Evolutionary conservation across 495 filamentous ascomycete species (phyloP).

Genomic region (Neurospora discreta): DNA sequence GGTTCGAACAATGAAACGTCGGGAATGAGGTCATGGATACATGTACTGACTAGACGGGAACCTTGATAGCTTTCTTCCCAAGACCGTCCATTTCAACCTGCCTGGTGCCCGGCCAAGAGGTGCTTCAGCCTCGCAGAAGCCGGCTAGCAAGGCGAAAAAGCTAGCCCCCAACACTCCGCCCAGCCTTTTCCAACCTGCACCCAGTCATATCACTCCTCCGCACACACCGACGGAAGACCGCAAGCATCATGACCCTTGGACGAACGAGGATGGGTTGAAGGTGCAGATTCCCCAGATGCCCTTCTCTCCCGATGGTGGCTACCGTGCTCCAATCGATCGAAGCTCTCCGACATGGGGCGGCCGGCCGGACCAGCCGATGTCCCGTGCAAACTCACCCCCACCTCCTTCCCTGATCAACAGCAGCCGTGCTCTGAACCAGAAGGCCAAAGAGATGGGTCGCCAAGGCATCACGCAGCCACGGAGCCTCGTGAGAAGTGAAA

Average conservation of each 20-base stretch:
- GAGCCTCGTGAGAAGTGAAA: conserved; percentile 33
- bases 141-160: conserved; percentile 14
- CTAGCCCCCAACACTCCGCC: conserved; percentile 26
- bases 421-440: conserved; percentile 37
- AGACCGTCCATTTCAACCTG: conserved; percentile 69
- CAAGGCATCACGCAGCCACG: conserved; percentile 37
- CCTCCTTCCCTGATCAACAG: conserved; percentile 62
- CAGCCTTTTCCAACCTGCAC: conserved; percentile 32
- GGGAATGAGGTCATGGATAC: not conserved
- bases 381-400: conserved; percentile 53
- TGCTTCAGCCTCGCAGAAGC: conserved; percentile 22
- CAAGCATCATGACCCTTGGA: conserved; percentile 45
- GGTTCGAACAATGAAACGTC: not conserved
- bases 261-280: conserved; percentile 39
- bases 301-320: conserved; percentile 19
- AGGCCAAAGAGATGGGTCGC: conserved; percentile 37
- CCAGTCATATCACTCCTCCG: conserved; percentile 34
- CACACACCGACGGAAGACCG: conserved; percentile 53
- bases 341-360: conserved; percentile 62
- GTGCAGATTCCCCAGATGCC: conserved; percentile 27
- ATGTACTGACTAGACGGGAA: not conserved
- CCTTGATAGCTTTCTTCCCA: conserved; percentile 64
- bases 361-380: conserved; percentile 61
- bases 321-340: conserved; percentile 46
- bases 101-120: conserved; percentile 27